Conservation (phyloP, 352 stramenopile species). For the Thraustochytrium striatum region DNA sequence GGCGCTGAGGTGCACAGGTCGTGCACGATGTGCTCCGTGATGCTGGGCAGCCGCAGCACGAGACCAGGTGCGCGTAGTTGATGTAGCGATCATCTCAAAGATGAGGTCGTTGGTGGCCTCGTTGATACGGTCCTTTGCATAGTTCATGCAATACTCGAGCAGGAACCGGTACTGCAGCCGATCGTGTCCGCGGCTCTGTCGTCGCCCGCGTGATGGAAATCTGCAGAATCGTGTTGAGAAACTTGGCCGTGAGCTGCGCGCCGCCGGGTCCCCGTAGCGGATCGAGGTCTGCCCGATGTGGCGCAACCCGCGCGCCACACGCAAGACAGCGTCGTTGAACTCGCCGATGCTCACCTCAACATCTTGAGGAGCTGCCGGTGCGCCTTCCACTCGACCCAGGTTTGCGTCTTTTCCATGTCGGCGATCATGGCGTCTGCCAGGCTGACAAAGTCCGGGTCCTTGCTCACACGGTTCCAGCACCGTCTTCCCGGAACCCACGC, state of each 20-base stretch:
- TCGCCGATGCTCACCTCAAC: constrained; percentile 24
- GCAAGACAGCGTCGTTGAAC: constrained; percentile 28
- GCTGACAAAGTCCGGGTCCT: constrained; percentile 27
- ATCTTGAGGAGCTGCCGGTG: constrained; percentile 32
- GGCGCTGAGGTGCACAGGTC: constrained; percentile 14
- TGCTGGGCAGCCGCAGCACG: not conserved
- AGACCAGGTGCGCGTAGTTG: not conserved
- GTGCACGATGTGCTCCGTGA: constrained; percentile 9
- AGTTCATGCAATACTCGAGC: not conserved
- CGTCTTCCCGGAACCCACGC: not conserved
- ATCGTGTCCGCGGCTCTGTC: constrained; percentile 23
- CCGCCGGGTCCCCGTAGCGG: not conserved
- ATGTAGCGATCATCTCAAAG: constrained; percentile 23
- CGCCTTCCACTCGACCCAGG: constrained; percentile 33
- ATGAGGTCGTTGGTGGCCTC: not conserved
- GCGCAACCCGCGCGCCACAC: constrained; percentile 6
- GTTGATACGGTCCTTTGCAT: not conserved
- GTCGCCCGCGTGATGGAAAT: constrained; percentile 1
- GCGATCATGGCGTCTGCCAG: constrained; percentile 19
- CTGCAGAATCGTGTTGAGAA: constrained; percentile 43
- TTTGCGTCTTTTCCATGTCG: constrained; percentile 11
- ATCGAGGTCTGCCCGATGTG: constrained; percentile 23
- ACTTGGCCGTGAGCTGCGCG: constrained; percentile 16
- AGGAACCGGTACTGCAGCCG: constrained; percentile 24
- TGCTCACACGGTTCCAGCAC: not conserved